A percentile compares a stretch with the other conserved stretches of the same genome.
Conservation (phyloP, 257 asterid genomes). For the Penstemon newberryi region DNA sequence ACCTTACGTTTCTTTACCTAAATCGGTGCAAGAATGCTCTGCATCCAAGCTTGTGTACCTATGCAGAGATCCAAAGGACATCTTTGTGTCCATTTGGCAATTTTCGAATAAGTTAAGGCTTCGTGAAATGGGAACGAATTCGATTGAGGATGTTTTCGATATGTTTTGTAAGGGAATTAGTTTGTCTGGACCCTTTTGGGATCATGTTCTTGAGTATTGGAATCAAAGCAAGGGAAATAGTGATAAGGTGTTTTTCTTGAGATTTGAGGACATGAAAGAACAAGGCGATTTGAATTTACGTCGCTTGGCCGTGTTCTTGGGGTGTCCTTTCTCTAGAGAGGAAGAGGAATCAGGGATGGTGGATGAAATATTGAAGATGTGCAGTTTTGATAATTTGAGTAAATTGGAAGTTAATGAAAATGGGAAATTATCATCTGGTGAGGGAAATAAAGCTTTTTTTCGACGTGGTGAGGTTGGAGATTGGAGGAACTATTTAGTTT, state of each 20-base stretch:
- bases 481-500: slow-evolving; percentile 42
- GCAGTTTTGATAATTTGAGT: slow-evolving; percentile 44
- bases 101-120: slow-evolving; percentile 41
- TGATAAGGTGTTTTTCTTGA: slow-evolving; percentile 37
- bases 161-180: slow-evolving; percentile 44
- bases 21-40: neutral
- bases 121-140: slow-evolving; percentile 4
- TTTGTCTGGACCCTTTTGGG: slow-evolving; percentile 55
- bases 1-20: slow-evolving; percentile 40
- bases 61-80: slow-evolving; percentile 53
- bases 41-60: slow-evolving; percentile 50
- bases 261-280: slow-evolving; percentile 46
- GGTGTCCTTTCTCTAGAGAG: slow-evolving; percentile 35
- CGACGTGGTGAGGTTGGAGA: slow-evolving; percentile 55
- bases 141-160: slow-evolving; percentile 35
- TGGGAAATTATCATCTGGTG: slow-evolving; percentile 49
- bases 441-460: slow-evolving; percentile 41
- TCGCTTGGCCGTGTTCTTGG: slow-evolving; percentile 42
- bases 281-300: slow-evolving; percentile 25
- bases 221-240: slow-evolving; percentile 27
- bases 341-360: slow-evolving; percentile 45
- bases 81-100: slow-evolving; percentile 53
- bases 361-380: slow-evolving; percentile 38
- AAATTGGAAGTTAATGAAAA: slow-evolving; percentile 37
- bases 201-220: slow-evolving; percentile 49